Evolutionary conservation across 164 flowering plant genomes (phyloP).

Genomic region (Houttuynia cordata): DNA sequence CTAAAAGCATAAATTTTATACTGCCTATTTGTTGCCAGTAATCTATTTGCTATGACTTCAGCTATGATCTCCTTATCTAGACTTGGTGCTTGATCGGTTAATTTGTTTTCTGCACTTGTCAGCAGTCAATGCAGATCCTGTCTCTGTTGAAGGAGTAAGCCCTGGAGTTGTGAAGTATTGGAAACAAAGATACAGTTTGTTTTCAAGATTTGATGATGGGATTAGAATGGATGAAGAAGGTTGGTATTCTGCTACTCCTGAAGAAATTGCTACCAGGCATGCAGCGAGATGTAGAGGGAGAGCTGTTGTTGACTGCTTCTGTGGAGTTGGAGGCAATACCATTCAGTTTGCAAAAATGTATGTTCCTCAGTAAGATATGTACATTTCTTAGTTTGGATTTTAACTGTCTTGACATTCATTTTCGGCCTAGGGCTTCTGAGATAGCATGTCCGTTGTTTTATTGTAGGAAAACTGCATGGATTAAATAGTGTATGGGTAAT

Average conservation of each 20-base stretch:
- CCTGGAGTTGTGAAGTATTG: constrained; percentile 39
- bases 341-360: constrained; percentile 44
- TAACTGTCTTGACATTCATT: too few species aligned
- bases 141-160: constrained; percentile 11
- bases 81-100: background rate
- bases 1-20: too few species aligned
- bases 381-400: too few species aligned
- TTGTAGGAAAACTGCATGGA: background rate
- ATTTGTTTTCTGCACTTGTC: background rate
- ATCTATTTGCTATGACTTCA: background rate
- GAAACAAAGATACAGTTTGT: constrained; percentile 36
- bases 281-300: constrained; percentile 33
- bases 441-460: background rate
- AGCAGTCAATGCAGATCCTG: background rate
- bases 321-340: constrained; percentile 54
- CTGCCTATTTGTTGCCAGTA: too few species aligned
- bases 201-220: constrained; percentile 43
- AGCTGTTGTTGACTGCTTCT: constrained; percentile 34
- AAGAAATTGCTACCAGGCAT: constrained; percentile 37
- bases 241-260: constrained; percentile 59
- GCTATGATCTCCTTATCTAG: background rate
- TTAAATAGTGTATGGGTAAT: background rate
- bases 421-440: background rate
- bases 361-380: constrained; percentile 2
- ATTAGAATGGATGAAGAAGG: constrained; percentile 54